phyloP scores from a whole-genome alignment of 208 protist species.

The Trypanosoma caninum region DNA sequence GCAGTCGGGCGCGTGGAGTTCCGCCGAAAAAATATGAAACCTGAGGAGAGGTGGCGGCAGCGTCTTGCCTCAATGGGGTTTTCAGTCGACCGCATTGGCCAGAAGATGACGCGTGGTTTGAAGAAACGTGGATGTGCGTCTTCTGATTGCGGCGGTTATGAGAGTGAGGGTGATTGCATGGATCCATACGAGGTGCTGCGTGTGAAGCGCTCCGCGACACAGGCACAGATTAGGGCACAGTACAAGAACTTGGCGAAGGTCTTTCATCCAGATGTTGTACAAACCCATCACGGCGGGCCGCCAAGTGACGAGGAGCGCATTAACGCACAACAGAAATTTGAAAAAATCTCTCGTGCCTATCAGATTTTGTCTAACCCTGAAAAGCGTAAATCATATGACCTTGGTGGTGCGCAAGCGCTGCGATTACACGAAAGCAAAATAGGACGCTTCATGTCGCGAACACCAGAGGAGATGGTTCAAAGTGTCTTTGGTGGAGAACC shows the following conservation, averaged over 20 bases:
- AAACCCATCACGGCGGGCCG: slow-evolving; percentile 24
- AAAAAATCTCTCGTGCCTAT: slow-evolving; percentile 68
- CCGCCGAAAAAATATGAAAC: slow-evolving; percentile 53
- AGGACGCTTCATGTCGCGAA: slow-evolving; percentile 68
- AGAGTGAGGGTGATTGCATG: slow-evolving; percentile 20
- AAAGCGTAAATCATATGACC: slow-evolving; percentile 73
- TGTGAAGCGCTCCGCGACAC: slow-evolving; percentile 55
- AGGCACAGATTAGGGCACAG: slow-evolving; percentile 68
- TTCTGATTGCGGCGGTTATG: slow-evolving; percentile 3
- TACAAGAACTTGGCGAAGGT: slow-evolving; percentile 88
- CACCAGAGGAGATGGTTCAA: slow-evolving; percentile 82
- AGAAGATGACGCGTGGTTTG: slow-evolving; percentile 34
- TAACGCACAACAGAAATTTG: slow-evolving; percentile 61
- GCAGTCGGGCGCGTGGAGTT: slow-evolving; percentile 76
- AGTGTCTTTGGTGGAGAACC: slow-evolving; percentile 76
- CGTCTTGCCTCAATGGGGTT: slow-evolving; percentile 74
- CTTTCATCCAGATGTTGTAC: slow-evolving; percentile 80
- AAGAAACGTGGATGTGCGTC: too few relatives aligned
- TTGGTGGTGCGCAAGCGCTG: slow-evolving; percentile 59
- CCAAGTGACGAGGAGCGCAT: slow-evolving; percentile 39
- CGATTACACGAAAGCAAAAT: slow-evolving; percentile 63
- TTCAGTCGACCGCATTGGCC: slow-evolving; percentile 49
- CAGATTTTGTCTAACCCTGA: slow-evolving; percentile 87
- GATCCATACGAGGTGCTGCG: slow-evolving; percentile 78
- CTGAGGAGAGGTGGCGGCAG: slow-evolving; percentile 54